Percentiles rank a stretch among this genome's conserved stretches.
phyloP scores from a whole-genome alignment of 2,329 filamentous ascomycete species.

The Incumbomyces lentus region DNA sequence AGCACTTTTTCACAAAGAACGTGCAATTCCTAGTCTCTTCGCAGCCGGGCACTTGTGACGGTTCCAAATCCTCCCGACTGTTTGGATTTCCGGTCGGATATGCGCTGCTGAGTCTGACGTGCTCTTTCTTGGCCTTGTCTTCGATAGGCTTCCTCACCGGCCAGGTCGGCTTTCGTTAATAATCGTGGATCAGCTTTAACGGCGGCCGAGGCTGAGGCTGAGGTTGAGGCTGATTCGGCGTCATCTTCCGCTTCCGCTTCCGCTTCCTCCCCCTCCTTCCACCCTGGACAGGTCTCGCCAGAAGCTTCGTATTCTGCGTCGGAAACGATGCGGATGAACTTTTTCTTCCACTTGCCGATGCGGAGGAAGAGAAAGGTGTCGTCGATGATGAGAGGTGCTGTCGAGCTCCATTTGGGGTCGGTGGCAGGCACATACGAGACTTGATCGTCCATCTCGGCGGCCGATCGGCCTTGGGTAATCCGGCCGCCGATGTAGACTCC shows the following conservation, averaged over 20 bases:
- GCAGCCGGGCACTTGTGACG: not conserved
- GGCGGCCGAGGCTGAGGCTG: no score
- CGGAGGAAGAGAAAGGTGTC: conserved; percentile 44
- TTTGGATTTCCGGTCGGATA: not conserved
- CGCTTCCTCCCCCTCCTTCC: conserved; percentile 29
- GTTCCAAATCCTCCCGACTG: not conserved
- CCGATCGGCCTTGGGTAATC: conserved; percentile 28
- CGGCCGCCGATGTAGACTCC: conserved; percentile 42
- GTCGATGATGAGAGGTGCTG: conserved; percentile 41
- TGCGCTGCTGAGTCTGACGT: not conserved
- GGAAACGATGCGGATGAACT: conserved; percentile 44
- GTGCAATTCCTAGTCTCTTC: not conserved
- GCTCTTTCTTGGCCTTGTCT: not conserved
- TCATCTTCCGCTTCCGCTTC: not conserved
- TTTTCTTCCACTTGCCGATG: conserved; percentile 51
- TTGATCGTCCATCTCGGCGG: conserved; percentile 28
- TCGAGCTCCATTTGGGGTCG: conserved; percentile 30
- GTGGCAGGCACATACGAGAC: conserved; percentile 40
- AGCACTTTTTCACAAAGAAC: no score
- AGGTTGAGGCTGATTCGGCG: no score
- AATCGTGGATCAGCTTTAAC: not conserved
- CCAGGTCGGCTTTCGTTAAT: not conserved
- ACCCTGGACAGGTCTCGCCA: conserved; percentile 41
- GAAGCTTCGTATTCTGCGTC: conserved; percentile 42
- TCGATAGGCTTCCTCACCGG: conserved; percentile 1